phyloP scores from a whole-genome alignment of 1,139 yeast species.

The Candida buenavistaensis region DNA sequence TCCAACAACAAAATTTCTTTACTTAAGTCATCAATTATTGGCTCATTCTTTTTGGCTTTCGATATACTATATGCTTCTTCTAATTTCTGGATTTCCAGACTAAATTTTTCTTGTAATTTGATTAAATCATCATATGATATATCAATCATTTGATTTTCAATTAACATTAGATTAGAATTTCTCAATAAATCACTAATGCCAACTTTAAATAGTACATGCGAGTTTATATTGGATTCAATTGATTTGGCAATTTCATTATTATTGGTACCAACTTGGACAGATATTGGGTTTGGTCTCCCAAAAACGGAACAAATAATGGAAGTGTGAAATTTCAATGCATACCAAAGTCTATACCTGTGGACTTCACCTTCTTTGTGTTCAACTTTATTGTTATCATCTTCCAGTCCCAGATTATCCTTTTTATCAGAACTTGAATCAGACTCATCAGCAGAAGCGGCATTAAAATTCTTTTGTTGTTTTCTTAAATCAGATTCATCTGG shows the following conservation, averaged over 20 bases:
- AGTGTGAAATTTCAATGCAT: slow-evolving; percentile 46
- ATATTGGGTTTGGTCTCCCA: slow-evolving; percentile 58
- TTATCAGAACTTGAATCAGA: too few species aligned
- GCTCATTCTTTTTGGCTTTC: not conserved
- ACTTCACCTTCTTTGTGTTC: slow-evolving; percentile 34
- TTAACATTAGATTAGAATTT: slow-evolving; percentile 49
- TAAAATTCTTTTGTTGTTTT: slow-evolving; percentile 13
- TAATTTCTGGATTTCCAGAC: slow-evolving; percentile 37
- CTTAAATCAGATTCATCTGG: slow-evolving; percentile 14
- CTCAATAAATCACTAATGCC: slow-evolving; percentile 53
- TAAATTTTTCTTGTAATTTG: slow-evolving; percentile 40
- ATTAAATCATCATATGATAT: slow-evolving; percentile 41
- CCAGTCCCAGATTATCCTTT: slow-evolving; percentile 14
- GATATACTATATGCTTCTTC: slow-evolving; percentile 15
- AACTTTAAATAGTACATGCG: slow-evolving; percentile 37
- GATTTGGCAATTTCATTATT: slow-evolving; percentile 19
- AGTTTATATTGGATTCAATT: slow-evolving; percentile 25
- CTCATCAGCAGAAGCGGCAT: slow-evolving; percentile 6
- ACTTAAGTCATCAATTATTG: not conserved
- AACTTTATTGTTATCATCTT: slow-evolving; percentile 11
- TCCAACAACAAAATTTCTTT: slow-evolving; percentile 8
- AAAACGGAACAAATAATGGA: slow-evolving; percentile 53
- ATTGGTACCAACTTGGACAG: slow-evolving; percentile 46
- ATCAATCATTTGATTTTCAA: slow-evolving; percentile 52
- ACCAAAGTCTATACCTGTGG: slow-evolving; percentile 47